Evolutionary conservation across 2,329 filamentous ascomycete species (phyloP).

Genomic region (Sordariomycetes sp.): DNA sequence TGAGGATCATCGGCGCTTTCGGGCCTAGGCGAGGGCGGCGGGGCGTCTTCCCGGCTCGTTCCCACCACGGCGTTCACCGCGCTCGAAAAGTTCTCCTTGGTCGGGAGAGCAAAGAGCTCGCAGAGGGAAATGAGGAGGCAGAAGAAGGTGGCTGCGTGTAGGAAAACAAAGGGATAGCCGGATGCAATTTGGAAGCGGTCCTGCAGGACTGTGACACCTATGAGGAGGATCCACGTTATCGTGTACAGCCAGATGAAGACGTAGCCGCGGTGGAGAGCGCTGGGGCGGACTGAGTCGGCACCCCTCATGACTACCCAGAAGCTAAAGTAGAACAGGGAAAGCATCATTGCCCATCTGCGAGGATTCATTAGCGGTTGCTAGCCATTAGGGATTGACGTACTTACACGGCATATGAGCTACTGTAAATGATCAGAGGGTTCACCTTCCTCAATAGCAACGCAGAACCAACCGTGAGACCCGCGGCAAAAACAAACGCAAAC

Average conservation of each 20-base stretch:
- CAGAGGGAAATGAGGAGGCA: constrained; percentile 62
- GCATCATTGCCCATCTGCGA: constrained; percentile 63
- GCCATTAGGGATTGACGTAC: constrained; percentile 10
- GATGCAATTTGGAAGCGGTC: constrained; percentile 59
- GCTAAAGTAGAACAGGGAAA: constrained; percentile 65
- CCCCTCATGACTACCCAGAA: constrained; percentile 76
- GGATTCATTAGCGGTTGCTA: background rate
- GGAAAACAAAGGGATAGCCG: constrained; percentile 72
- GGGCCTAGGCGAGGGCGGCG: background rate
- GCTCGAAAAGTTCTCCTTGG: constrained; percentile 55
- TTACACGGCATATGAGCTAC: constrained; percentile 67
- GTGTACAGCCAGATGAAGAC: constrained; percentile 73
- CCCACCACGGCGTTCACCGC: background rate
- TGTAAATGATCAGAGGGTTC: constrained; percentile 86
- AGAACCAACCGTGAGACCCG: constrained; percentile 54
- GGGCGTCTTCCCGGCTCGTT: background rate
- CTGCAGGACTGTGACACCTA: constrained; percentile 62
- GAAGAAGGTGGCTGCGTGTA: constrained; percentile 62
- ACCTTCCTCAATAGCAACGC: constrained; percentile 67
- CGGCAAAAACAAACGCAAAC: constrained; percentile 56
- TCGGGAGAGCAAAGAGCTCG: constrained; percentile 66
- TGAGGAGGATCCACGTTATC: constrained; percentile 58
- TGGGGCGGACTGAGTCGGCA: constrained; percentile 68
- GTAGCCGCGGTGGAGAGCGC: constrained; percentile 74
- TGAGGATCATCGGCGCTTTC: constrained; percentile 1